phyloP scores from a whole-genome alignment of 169 alveolate species.

The Amoebophrya sp. region DNA sequence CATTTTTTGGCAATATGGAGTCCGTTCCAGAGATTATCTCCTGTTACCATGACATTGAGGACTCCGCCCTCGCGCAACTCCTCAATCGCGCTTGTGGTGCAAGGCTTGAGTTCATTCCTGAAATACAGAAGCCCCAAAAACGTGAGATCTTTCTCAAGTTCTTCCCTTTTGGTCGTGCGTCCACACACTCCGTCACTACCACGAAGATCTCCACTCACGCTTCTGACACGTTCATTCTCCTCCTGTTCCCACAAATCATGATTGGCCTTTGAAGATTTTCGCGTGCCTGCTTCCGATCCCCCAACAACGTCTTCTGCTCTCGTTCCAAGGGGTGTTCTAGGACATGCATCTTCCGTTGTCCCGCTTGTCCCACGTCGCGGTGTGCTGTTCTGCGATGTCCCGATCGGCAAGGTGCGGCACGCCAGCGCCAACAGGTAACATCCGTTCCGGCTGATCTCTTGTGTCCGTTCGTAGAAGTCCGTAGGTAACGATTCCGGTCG shows the following conservation, averaged over 20 bases:
- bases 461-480: neutral
- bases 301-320: neutral
- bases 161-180: neutral
- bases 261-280: no score
- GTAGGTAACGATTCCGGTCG: neutral
- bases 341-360: neutral
- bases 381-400: neutral
- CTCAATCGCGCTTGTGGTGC: slow-evolving; percentile 23
- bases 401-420: neutral
- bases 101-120: slow-evolving; percentile 31
- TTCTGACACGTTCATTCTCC: neutral
- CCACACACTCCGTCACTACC: neutral
- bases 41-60: slow-evolving; percentile 30
- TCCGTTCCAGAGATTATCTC: slow-evolving; percentile 25
- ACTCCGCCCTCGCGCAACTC: slow-evolving; percentile 7
- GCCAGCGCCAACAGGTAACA: slow-evolving; percentile 9
- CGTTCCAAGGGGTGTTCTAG: neutral
- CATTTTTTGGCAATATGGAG: slow-evolving; percentile 12
- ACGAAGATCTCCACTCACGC: neutral
- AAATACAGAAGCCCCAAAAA: slow-evolving; percentile 49
- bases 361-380: neutral
- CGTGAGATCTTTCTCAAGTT: slow-evolving; percentile 15
- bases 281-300: neutral
- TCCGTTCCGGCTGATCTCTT: neutral
- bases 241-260: neutral